Percentiles rank a stretch among this genome's conserved stretches.
phyloP scores from a whole-genome alignment of 306 rosid genomes.

The Carpinus viminea region DNA sequence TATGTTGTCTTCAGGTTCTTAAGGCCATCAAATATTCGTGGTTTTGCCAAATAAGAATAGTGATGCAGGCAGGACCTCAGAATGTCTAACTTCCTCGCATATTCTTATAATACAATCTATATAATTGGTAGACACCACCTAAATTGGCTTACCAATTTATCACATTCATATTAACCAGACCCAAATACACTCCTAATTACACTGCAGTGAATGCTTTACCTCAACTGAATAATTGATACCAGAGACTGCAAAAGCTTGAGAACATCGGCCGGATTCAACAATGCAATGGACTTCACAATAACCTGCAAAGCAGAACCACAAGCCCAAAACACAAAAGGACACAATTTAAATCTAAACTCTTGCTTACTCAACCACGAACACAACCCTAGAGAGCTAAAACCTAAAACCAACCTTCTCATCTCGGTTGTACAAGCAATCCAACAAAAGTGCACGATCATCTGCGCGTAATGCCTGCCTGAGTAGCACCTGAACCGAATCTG shows the following conservation, averaged over 20 bases:
- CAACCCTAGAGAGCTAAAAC: not conserved
- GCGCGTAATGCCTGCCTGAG: slow-evolving; percentile 89
- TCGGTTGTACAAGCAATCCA: slow-evolving; percentile 74
- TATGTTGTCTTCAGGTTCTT: not conserved
- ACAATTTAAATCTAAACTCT: not conserved
- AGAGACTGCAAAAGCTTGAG: slow-evolving; percentile 70
- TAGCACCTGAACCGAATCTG: slow-evolving; percentile 73
- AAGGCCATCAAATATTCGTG: not conserved
- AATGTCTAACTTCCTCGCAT: not conserved
- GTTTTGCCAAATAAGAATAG: not conserved
- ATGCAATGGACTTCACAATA: slow-evolving; percentile 66
- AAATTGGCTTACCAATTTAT: not conserved
- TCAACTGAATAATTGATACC: slow-evolving; percentile 60
- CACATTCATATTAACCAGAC: not conserved
- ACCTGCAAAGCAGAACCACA: slow-evolving; percentile 49
- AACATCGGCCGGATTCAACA: slow-evolving; percentile 57
- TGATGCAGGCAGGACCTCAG: not conserved
- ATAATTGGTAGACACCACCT: too few species aligned
- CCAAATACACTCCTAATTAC: not conserved
- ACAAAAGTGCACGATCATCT: slow-evolving; percentile 67
- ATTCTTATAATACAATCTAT: too few species aligned
- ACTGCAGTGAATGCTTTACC: slow-evolving; percentile 39
- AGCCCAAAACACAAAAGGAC: not conserved
- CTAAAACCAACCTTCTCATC: slow-evolving; percentile 60
- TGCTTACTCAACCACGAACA: not conserved